Conservation (phyloP, 805 yeast species). For the Pichia gijzeniarum region DNA sequence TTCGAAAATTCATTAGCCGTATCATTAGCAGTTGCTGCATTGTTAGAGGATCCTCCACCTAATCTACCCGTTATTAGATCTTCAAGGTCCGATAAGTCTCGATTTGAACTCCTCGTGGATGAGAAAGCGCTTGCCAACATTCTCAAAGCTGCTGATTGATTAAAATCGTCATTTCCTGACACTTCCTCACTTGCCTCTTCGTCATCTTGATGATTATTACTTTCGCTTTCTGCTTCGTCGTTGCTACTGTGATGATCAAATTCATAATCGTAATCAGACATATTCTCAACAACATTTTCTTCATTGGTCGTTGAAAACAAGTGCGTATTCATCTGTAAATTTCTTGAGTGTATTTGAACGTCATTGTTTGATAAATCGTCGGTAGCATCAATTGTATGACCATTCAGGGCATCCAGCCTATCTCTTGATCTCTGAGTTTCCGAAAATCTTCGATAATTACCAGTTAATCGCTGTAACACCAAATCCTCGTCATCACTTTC, state of each 20-base stretch:
- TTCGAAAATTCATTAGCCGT: not conserved
- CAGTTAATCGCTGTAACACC: conserved; percentile 35
- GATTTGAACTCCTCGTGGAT: not conserved
- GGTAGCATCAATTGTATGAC: conserved; percentile 12
- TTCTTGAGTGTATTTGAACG: conserved; percentile 1
- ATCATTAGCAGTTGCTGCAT: not conserved
- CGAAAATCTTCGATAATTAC: conserved; percentile 33
- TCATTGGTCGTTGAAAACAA: conserved; percentile 13
- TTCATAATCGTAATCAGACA: conserved; percentile 15
- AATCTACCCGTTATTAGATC: not conserved
- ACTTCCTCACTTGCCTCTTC: conserved; percentile 11
- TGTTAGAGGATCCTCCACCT: not conserved
- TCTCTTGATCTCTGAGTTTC: conserved; percentile 17
- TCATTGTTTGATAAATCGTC: conserved; percentile 15
- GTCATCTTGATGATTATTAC: conserved; percentile 11
- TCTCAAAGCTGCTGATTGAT: conserved; percentile 7
- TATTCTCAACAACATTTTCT: conserved; percentile 8
- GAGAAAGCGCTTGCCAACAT: conserved; percentile 13
- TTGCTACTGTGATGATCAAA: conserved; percentile 16
- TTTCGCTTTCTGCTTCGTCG: conserved; percentile 25
- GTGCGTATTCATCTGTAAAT: not conserved
- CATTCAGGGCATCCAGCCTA: conserved; percentile 13
- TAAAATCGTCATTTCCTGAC: conserved; percentile 1
- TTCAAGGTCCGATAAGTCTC: conserved; percentile 1
- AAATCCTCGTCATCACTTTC: conserved; percentile 26